Percentiles rank a stretch among this genome's conserved stretches.
These are phyloP conservation scores for Cladophialophora immunda DNA, from an alignment of 2,329 filamentous ascomycete genomes.

Conservation along the genomic window DNA sequence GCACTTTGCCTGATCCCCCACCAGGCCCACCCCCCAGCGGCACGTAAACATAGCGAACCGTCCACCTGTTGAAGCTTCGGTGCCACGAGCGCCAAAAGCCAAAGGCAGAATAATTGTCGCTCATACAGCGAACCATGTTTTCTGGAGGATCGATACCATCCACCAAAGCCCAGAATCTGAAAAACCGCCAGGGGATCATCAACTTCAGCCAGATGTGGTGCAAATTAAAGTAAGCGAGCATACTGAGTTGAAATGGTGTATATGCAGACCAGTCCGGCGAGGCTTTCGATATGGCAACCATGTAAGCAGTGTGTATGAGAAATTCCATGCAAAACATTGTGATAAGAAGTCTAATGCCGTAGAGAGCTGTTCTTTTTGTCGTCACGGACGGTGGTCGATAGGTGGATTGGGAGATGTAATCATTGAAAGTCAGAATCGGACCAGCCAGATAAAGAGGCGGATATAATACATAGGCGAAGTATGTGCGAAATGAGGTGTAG, in stretches of 20 bases:
- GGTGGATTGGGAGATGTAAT: conserved; percentile 88
- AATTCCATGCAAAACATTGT: conserved; percentile 89
- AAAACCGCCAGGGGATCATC: conserved; percentile 96
- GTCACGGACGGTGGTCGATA: conserved; percentile 77
- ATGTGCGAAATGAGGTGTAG: conserved; percentile 81
- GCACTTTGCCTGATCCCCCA: conserved; percentile 54
- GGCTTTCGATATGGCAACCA: conserved; percentile 87
- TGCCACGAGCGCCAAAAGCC: conserved; percentile 98
- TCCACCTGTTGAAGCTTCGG: conserved; percentile 92
- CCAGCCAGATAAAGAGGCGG: conserved; percentile 92
- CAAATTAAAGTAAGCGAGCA: conserved; percentile 95
- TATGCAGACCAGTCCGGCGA: conserved; percentile 82
- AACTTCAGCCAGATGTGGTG: conserved; percentile 98
- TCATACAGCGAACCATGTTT: conserved; percentile 98
- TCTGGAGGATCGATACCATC: conserved; percentile 95
- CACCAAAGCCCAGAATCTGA: conserved; percentile 91
- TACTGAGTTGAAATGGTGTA: conserved; percentile 83
- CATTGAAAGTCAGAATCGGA: conserved; percentile 96
- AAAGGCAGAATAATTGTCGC: conserved; percentile 88
- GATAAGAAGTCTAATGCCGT: conserved; percentile 82
- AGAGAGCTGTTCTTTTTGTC: conserved; percentile 74
- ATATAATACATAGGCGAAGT: conserved; percentile 88
- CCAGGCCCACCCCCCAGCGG: conserved; percentile 72
- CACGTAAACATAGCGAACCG: conserved; percentile 91
- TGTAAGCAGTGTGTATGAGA: conserved; percentile 89